These are phyloP conservation scores for Citrullus amarus DNA, from an alignment of 306 rosid species.

Conservation along the genomic window DNA sequence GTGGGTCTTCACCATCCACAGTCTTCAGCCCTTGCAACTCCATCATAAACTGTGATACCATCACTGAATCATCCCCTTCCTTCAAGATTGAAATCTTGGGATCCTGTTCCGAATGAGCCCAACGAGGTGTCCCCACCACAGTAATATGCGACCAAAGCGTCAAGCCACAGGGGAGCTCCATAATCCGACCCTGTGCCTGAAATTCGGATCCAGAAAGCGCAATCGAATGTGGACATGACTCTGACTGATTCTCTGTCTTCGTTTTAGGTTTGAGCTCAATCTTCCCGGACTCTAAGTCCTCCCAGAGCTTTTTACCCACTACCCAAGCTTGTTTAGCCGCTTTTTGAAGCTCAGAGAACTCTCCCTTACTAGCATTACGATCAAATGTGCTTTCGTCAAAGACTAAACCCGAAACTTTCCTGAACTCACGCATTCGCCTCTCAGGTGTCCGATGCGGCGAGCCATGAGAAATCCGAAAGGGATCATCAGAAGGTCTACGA, in stretches of 20 bases:
- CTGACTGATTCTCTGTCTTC: slow-evolving; percentile 39
- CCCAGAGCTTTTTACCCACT: slow-evolving; percentile 60
- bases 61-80: slow-evolving; percentile 54
- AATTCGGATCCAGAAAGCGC: slow-evolving; percentile 47
- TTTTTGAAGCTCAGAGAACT: slow-evolving; percentile 45
- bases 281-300: slow-evolving; percentile 44
- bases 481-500: slow-evolving; percentile 18
- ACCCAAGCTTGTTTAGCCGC: slow-evolving; percentile 64
- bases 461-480: slow-evolving; percentile 20
- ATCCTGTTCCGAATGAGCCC: slow-evolving; percentile 68
- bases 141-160: slow-evolving; percentile 86
- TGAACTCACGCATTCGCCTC: slow-evolving; percentile 26
- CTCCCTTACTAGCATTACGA: slow-evolving; percentile 16
- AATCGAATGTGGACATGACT: slow-evolving; percentile 55
- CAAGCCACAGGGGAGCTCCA: slow-evolving; percentile 76
- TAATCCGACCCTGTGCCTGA: slow-evolving; percentile 24
- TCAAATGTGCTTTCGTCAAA: slow-evolving; percentile 32
- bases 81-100: slow-evolving; percentile 61
- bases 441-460: slow-evolving; percentile 17
- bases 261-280: slow-evolving; percentile 3
- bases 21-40: slow-evolving; percentile 88
- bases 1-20: slow-evolving; percentile 90
- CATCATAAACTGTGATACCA: slow-evolving; percentile 94
- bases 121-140: slow-evolving; percentile 80
- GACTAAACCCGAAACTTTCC: slow-evolving; percentile 57